Evolutionary conservation across 2,329 filamentous ascomycete species (phyloP), one percentile per base, ranked within the genome.

Genomic region (Claviceps lovelessii): DNA sequence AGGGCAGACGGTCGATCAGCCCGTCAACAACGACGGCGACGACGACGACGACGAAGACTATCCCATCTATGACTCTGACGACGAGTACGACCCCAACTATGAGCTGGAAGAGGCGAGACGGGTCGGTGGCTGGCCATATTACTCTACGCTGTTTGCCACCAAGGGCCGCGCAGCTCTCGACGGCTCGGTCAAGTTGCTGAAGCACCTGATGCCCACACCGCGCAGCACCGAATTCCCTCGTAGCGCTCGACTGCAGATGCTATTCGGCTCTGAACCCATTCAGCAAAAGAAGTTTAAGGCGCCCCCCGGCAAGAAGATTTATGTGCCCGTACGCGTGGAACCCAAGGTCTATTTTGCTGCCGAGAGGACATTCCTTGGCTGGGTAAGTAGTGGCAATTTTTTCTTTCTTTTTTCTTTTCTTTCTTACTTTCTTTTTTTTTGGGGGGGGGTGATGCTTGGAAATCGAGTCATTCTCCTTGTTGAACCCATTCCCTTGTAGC

Each of bases 261-360:
- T 81, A 11, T 79, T 83, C 44, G 79, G 79, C 7, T 65, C 69
- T 51, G 70, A 77, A 63, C 62, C 83, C 71, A 76, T 84, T 31
- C 75, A 78, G 59, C 74, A 68, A 35, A 79, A 76, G 67, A 76
- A 72, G 61, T 81, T 90, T 73, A 84, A 82, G 66, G 86, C 87
- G 9, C 87, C 87, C 13, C 84, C 81, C 67, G 87, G 87, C 54
- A 91, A 90, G 80, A 88, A 88, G 68, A 97, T 98, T 56, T 91
- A 97, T 64, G 93, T 98, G 29, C 91, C 91, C 15, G 85, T 97
- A 54, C 84, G 93, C 51, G 90, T 98, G 39, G 93, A 98, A 70
- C 93, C 93, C 39, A 98, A 98, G 72, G 93, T 98, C 52, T 95
- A 90, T 70, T 95, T 98, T 67, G 93, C 93, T 28, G 90, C 90